Percentiles rank a stretch among this genome's conserved stretches.
Conservation (phyloP, 2,329 filamentous ascomycete genomes). For the Beauveria caledonica region DNA sequence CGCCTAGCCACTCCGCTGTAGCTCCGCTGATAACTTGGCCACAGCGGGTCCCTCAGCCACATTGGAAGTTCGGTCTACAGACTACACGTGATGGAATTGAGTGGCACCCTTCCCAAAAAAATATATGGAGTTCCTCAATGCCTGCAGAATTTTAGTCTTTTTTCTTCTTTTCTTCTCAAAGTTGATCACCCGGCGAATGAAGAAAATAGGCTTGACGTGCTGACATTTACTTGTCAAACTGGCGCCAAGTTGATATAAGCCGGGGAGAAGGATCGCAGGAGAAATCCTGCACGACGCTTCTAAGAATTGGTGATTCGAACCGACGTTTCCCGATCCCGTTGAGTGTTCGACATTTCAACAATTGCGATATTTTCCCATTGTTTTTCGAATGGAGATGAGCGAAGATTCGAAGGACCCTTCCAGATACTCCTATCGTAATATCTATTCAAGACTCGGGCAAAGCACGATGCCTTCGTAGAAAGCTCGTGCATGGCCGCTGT, state of each 20-base stretch:
- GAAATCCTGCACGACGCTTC: constrained; percentile 42
- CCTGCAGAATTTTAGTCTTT: constrained; percentile 13
- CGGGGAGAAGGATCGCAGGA: constrained; percentile 45
- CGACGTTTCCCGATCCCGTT: constrained; percentile 54
- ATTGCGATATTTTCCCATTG: not conserved
- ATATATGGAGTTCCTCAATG: not conserved
- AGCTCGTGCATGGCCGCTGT: no score
- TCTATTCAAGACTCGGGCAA: not conserved
- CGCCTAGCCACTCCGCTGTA: not conserved
- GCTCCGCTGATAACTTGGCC: not conserved
- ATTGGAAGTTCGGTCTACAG: not conserved
- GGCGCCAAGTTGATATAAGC: constrained; percentile 48
- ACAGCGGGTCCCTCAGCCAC: not conserved
- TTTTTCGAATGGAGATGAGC: not conserved
- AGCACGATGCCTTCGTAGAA: not conserved
- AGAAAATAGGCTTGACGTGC: constrained; percentile 46
- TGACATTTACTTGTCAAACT: constrained; percentile 26
- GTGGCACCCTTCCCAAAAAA: not conserved
- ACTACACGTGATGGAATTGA: not conserved
- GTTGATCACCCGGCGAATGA: constrained; percentile 48
- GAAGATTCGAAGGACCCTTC: not conserved
- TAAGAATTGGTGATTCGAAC: constrained; percentile 56
- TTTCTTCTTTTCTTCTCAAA: constrained; percentile 34
- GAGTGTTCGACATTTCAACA: constrained; percentile 50
- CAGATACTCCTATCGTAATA: not conserved